A percentile compares a stretch with the other conserved stretches of the same genome.
Conservation (phyloP, 2,329 filamentous ascomycete species). For the Cladobotryum protrusum region DNA sequence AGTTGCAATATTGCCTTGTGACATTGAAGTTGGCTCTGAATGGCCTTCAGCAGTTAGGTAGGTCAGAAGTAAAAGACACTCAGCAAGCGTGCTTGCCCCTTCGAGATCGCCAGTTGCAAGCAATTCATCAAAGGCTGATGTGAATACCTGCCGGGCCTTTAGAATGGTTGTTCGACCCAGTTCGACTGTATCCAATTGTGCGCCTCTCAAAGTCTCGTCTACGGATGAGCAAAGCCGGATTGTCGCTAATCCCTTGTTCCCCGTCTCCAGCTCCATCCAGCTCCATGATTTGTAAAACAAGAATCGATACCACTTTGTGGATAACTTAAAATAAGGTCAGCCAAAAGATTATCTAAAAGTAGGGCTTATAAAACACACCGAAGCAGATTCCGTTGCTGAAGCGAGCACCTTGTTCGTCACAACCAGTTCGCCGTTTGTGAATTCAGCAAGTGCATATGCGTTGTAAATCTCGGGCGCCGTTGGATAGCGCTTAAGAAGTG, state of each 20-base stretch:
- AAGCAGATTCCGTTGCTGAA: constrained; percentile 48
- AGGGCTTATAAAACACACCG: constrained; percentile 20
- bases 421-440: constrained; percentile 47
- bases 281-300: constrained; percentile 57
- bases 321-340: constrained; percentile 17
- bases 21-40: constrained; percentile 37
- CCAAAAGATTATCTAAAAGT: not conserved
- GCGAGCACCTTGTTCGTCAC: constrained; percentile 59
- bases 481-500: constrained; percentile 61
- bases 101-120: constrained; percentile 44
- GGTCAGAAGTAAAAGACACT: constrained; percentile 57
- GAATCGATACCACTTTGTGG: constrained; percentile 17
- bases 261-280: constrained; percentile 55
- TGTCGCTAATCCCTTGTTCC: constrained; percentile 28
- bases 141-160: constrained; percentile 48
- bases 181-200: constrained; percentile 11
- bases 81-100: constrained; percentile 49
- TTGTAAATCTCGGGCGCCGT: constrained; percentile 67
- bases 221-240: constrained; percentile 35
- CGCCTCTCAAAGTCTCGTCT: constrained; percentile 22
- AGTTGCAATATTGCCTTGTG: constrained; percentile 52
- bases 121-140: constrained; percentile 47
- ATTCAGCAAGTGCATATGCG: constrained; percentile 70
- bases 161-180: constrained; percentile 39
- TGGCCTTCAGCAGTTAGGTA: constrained; percentile 51